These are phyloP conservation scores for Ormosia emarginata DNA, from an alignment of 306 rosid species.

Conservation along the genomic window DNA sequence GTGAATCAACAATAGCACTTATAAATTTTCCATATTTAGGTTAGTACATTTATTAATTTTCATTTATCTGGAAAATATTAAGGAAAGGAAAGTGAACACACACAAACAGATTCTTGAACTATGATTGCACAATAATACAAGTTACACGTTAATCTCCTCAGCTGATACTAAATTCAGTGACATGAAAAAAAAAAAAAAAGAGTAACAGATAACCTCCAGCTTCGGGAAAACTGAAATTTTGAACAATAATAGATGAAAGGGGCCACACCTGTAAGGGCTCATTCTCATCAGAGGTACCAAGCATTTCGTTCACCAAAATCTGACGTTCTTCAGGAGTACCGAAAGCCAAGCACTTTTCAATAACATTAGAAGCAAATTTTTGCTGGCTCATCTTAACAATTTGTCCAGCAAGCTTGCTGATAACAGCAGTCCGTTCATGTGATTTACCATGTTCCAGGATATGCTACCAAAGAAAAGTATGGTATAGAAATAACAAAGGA, in stretches of 20 bases:
- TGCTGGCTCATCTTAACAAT: constrained; percentile 98
- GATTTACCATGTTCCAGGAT: constrained; percentile 80
- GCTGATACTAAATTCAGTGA: not conserved
- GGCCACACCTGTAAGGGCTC: constrained; percentile 87
- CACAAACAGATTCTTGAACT: not conserved
- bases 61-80: not conserved
- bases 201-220: not conserved
- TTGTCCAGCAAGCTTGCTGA: constrained; percentile 91
- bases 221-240: not conserved
- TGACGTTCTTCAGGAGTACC: constrained; percentile 86
- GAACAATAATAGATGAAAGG: constrained; percentile 6
- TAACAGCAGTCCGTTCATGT: constrained; percentile 69
- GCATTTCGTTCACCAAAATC: constrained; percentile 84
- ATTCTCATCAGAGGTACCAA: constrained; percentile 90
- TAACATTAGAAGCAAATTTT: constrained; percentile 98
- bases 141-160: not conserved
- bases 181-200: not conserved
- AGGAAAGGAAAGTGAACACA: not conserved
- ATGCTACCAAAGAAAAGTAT: constrained; percentile 56
- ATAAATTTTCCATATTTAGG: not conserved
- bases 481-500: not conserved
- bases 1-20: not conserved
- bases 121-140: not conserved
- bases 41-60: not conserved
- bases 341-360: constrained; percentile 86